Percentiles rank a stretch among this genome's conserved stretches.
Conservation (phyloP, 176 grass and related monocot species). For the Aegilops bicornis region DNA sequence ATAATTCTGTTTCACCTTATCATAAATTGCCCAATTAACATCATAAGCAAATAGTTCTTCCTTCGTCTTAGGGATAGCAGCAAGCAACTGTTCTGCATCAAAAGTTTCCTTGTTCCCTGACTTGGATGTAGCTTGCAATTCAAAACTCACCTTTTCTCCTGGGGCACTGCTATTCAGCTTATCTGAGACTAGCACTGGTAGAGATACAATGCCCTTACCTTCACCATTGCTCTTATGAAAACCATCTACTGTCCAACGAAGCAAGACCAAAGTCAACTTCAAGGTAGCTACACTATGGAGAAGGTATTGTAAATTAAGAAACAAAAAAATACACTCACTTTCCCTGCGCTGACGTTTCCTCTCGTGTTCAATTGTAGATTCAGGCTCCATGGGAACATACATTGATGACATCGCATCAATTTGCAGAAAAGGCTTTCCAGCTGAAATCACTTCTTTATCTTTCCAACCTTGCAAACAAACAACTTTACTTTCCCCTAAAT, state of each 20-base stretch:
- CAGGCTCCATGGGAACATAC: not conserved
- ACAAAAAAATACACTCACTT: constrained; percentile 34
- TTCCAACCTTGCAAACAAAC: constrained; percentile 37
- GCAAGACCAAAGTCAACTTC: not conserved
- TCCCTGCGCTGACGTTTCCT: constrained; percentile 41
- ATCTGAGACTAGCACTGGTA: constrained; percentile 29
- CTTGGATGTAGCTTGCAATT: constrained; percentile 64
- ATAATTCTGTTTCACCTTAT: constrained; percentile 61
- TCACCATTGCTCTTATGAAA: constrained; percentile 36
- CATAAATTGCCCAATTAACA: constrained; percentile 77
- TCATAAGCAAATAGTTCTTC: constrained; percentile 86
- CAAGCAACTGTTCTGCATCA: constrained; percentile 49
- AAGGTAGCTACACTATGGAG: not conserved
- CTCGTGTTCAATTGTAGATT: constrained; percentile 38
- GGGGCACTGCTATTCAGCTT: constrained; percentile 43
- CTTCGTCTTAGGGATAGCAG: constrained; percentile 80
- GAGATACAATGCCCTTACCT: constrained; percentile 10
- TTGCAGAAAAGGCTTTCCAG: not conserved
- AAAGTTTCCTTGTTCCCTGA: constrained; percentile 58
- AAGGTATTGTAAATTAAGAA: not conserved
- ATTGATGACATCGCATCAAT: not conserved
- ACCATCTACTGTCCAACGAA: constrained; percentile 40
- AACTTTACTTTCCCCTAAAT: constrained; percentile 64
- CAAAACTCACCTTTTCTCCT: not conserved
- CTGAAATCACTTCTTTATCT: constrained; percentile 41